These are phyloP conservation scores for Durio zibethinus DNA, from an alignment of 345 rosid species.

Conservation along the genomic window DNA sequence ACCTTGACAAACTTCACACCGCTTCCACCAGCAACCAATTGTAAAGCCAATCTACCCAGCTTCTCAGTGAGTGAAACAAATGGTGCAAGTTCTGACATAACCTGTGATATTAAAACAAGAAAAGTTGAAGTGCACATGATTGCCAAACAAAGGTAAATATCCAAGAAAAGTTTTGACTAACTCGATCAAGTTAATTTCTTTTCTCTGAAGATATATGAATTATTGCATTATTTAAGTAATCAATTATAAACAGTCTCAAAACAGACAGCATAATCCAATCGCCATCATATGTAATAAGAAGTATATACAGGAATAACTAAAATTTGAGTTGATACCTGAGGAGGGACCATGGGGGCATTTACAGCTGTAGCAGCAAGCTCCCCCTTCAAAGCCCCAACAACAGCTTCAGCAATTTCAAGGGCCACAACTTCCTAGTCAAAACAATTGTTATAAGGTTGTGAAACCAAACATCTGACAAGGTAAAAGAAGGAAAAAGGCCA, in stretches of 20 bases:
- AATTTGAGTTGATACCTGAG: constrained; percentile 30
- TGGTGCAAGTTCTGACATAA: constrained; percentile 55
- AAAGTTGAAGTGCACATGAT: constrained; percentile 1
- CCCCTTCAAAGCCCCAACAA: constrained; percentile 51
- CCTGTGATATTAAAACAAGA: constrained; percentile 31
- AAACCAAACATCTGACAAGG: background rate
- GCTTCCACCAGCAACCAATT: constrained; percentile 69
- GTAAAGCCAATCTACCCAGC: constrained; percentile 61
- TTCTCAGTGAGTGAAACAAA: constrained; percentile 58
- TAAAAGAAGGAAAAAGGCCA: background rate
- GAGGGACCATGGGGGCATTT: constrained; percentile 61
- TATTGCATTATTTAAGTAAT: background rate
- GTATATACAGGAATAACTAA: background rate
- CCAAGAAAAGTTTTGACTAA: background rate
- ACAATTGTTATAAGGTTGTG: background rate
- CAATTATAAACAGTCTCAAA: background rate
- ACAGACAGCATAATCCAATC: background rate
- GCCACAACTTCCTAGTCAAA: constrained; percentile 49
- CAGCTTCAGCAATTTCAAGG: constrained; percentile 56
- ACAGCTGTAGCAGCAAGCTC: constrained; percentile 55
- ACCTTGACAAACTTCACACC: constrained; percentile 56
- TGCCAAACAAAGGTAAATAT: background rate
- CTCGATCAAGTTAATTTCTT: background rate
- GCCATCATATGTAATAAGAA: background rate
- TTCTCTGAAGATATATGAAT: background rate